These are phyloP conservation scores for Serpula lacrymans DNA, from an alignment of 768 basidiomycete genomes.

Conservation along the genomic window DNA sequence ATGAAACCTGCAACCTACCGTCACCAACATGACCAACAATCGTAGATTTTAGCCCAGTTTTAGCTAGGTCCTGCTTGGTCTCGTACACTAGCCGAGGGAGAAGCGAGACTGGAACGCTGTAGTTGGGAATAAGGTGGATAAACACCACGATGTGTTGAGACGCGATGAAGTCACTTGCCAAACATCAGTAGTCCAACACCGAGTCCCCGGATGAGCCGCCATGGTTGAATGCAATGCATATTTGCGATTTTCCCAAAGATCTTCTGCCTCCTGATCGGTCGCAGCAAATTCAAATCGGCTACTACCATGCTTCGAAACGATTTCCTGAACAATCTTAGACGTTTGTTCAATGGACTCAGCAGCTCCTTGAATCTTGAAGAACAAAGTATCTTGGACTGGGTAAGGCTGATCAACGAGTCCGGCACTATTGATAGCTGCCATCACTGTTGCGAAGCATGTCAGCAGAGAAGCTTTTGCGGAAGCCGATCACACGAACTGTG, in stretches of 20 bases:
- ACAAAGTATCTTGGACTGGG: slow-evolving; percentile 73
- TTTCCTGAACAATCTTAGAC: slow-evolving; percentile 52
- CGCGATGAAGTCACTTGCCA: slow-evolving; percentile 47
- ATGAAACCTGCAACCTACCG: slow-evolving; percentile 44
- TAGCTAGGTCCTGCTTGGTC: slow-evolving; percentile 73
- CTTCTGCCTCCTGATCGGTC: slow-evolving; percentile 70
- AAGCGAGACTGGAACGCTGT: slow-evolving; percentile 65
- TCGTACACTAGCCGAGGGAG: slow-evolving; percentile 70
- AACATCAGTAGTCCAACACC: slow-evolving; percentile 87
- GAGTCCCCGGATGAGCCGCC: slow-evolving; percentile 56
- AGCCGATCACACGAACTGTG: slow-evolving; percentile 47
- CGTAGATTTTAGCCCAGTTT: slow-evolving; percentile 56
- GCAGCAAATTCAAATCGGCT: slow-evolving; percentile 68
- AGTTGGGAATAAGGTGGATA: neutral
- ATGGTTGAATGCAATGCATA: slow-evolving; percentile 74
- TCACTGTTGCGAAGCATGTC: slow-evolving; percentile 42
- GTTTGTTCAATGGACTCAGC: slow-evolving; percentile 53
- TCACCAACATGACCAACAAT: slow-evolving; percentile 84
- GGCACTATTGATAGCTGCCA: slow-evolving; percentile 69
- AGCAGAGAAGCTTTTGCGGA: neutral
- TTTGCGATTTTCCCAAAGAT: slow-evolving; percentile 84
- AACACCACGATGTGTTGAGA: neutral
- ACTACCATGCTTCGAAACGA: slow-evolving; percentile 69
- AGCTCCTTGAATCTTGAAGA: slow-evolving; percentile 91
- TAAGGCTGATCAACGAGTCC: slow-evolving; percentile 60